Percentiles rank a stretch among this genome's conserved stretches.
Evolutionary conservation across 2,329 filamentous ascomycete genomes (phyloP).

Genomic region (Calonectria leucothoes): DNA sequence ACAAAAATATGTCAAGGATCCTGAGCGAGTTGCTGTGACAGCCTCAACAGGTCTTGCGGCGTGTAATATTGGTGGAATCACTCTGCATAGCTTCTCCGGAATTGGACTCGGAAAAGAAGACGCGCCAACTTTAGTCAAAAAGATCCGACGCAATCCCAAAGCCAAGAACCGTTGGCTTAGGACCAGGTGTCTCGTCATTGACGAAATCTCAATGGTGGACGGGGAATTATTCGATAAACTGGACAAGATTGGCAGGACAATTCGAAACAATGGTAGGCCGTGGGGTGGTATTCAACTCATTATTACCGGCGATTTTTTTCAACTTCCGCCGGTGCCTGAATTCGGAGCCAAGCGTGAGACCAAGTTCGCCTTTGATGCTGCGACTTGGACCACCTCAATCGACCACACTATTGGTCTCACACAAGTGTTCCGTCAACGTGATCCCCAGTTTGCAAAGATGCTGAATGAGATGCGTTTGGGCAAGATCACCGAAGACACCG

Average conservation of each 20-base stretch:
- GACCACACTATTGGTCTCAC: conserved; percentile 96
- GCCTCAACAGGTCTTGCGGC: conserved; percentile 96
- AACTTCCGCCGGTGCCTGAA: conserved; percentile 93
- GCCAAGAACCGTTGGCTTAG: conserved; percentile 89
- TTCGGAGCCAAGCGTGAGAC: conserved; percentile 70
- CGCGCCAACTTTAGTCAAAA: conserved; percentile 83
- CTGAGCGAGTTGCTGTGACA: conserved; percentile 90
- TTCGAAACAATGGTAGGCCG: conserved; percentile 90
- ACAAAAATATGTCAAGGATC: conserved; percentile 79
- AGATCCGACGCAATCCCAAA: conserved; percentile 89
- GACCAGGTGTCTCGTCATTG: conserved; percentile 88
- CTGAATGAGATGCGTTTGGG: conserved; percentile 98
- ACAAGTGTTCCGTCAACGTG: conserved; percentile 95
- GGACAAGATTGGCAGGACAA: conserved; percentile 83
- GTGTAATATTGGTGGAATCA: conserved; percentile 96
- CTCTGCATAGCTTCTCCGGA: conserved; percentile 94
- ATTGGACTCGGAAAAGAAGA: conserved; percentile 96
- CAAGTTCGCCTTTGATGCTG: conserved; percentile 94
- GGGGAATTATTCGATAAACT: conserved; percentile 97
- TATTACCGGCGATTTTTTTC: conserved; percentile 98
- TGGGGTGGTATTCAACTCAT: conserved; percentile 97
- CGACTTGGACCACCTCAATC: conserved; percentile 91
- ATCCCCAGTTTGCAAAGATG: conserved; percentile 90
- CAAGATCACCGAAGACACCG: conserved; percentile 79
- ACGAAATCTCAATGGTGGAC: conserved; percentile 99